These are phyloP conservation scores for Termitomyces sp. DNA, from an alignment of 768 basidiomycete species.

Conservation along the genomic window DNA sequence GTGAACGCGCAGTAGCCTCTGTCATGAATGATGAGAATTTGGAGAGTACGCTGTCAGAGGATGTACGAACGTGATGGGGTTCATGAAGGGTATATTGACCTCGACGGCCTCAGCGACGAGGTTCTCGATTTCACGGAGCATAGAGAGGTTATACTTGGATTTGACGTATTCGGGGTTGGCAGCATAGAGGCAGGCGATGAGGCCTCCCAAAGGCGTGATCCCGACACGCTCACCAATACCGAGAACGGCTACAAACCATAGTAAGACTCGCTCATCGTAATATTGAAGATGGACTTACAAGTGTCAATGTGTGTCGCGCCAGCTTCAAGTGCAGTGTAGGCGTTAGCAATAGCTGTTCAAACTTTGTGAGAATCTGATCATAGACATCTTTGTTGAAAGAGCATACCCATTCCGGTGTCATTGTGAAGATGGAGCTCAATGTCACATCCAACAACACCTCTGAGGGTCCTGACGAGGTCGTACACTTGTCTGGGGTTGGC, in stretches of 20 bases:
- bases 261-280: neutral
- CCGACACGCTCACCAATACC: slow-evolving; percentile 99
- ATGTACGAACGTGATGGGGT: slow-evolving; percentile 74
- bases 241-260: slow-evolving; percentile 60
- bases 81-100: slow-evolving; percentile 96
- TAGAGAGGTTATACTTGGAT: slow-evolving; percentile 95
- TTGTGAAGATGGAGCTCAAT: slow-evolving; percentile 99
- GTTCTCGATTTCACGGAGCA: slow-evolving; percentile 99
- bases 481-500: slow-evolving; percentile 99
- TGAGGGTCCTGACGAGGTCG: slow-evolving; percentile 91
- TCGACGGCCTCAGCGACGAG: slow-evolving; percentile 98
- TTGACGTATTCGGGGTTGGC: slow-evolving; percentile 99
- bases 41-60: neutral
- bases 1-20: slow-evolving; percentile 99
- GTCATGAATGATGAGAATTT: slow-evolving; percentile 6
- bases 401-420: slow-evolving; percentile 91
- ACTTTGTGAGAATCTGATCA: neutral
- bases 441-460: slow-evolving; percentile 95
- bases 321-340: slow-evolving; percentile 96
- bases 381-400: neutral
- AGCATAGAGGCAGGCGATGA: slow-evolving; percentile 94
- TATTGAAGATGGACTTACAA: slow-evolving; percentile 42
- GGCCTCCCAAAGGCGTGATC: slow-evolving; percentile 95
- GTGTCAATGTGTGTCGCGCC: slow-evolving; percentile 99
- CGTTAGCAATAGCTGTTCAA: slow-evolving; percentile 85